Evolutionary conservation across 306 rosid species (phyloP).

Genomic region (Betula pendula): DNA sequence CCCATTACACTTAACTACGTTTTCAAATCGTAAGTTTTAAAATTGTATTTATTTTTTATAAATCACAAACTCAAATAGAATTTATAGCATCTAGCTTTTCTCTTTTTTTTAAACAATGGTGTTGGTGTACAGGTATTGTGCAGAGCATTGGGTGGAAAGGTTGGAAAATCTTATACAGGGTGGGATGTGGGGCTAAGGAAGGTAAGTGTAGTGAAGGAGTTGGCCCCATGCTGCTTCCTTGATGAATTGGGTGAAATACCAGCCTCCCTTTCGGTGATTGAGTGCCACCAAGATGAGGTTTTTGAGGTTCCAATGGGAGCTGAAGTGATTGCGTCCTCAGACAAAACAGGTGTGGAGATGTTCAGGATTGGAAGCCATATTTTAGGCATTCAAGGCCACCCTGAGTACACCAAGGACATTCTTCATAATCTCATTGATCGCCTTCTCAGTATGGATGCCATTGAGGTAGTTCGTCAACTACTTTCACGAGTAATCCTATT

Average conservation of each 20-base stretch:
- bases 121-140: constrained; percentile 48
- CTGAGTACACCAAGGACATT: constrained; percentile 66
- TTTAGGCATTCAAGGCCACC: constrained; percentile 78
- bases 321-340: constrained; percentile 57
- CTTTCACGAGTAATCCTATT: too few relatives aligned
- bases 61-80: too few relatives aligned
- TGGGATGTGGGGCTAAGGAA: constrained; percentile 71
- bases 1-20: too few relatives aligned
- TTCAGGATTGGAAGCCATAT: constrained; percentile 54
- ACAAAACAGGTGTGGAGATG: constrained; percentile 68
- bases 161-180: constrained; percentile 52
- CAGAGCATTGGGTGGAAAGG: constrained; percentile 74
- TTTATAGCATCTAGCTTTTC: too few relatives aligned
- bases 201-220: constrained; percentile 45
- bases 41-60: too few relatives aligned
- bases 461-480: constrained; percentile 37
- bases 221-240: constrained; percentile 18
- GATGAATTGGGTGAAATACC: constrained; percentile 40
- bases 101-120: background rate
- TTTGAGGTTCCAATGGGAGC: constrained; percentile 66
- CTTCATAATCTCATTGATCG: constrained; percentile 54
- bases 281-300: constrained; percentile 70
- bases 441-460: constrained; percentile 37
- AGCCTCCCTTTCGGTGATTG: constrained; percentile 43
- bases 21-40: too few relatives aligned